Conservation (phyloP, 768 basidiomycete species). For the Lactarius hatsudake region DNA sequence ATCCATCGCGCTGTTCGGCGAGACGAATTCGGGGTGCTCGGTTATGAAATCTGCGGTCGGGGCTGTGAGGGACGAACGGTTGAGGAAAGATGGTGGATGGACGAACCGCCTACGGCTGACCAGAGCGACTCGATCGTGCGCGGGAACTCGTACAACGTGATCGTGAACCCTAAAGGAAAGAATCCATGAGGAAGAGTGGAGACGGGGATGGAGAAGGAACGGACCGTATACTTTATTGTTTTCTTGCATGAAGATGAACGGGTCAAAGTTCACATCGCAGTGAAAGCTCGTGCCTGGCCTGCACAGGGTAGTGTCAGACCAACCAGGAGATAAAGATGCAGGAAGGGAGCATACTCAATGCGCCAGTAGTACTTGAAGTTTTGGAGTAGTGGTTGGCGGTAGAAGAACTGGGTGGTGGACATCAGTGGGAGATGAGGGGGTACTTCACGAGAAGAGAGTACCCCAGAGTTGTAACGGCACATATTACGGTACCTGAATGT, state of each 20-base stretch:
- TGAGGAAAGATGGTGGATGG: too few relatives aligned
- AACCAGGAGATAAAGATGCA: neutral
- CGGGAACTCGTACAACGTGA: slow-evolving; percentile 74
- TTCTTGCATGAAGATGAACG: slow-evolving; percentile 78
- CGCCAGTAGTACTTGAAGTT: slow-evolving; percentile 89
- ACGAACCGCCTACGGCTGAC: slow-evolving; percentile 62
- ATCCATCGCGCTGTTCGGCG: slow-evolving; percentile 62
- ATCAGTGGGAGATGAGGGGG: neutral
- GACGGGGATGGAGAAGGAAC: neutral
- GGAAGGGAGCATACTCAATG: slow-evolving; percentile 59
- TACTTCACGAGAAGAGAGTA: slow-evolving; percentile 18
- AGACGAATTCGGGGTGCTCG: slow-evolving; percentile 57
- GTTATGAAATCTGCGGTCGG: slow-evolving; percentile 61
- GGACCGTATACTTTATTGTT: slow-evolving; percentile 80
- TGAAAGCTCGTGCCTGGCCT: slow-evolving; percentile 79
- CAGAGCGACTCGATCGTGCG: slow-evolving; percentile 82
- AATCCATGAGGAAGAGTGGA: neutral
- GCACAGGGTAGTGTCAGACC: slow-evolving; percentile 4
- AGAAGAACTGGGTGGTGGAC: slow-evolving; percentile 62
- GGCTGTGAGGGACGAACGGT: neutral
- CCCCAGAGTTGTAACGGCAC: slow-evolving; percentile 53
- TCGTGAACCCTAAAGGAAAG: slow-evolving; percentile 59
- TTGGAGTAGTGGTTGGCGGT: slow-evolving; percentile 70
- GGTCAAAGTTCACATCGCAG: slow-evolving; percentile 63
- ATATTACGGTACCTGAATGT: slow-evolving; percentile 44